These are phyloP conservation scores for Fonsecaea monophora DNA, from an alignment of 2,329 filamentous ascomycete species.

Conservation along the genomic window DNA sequence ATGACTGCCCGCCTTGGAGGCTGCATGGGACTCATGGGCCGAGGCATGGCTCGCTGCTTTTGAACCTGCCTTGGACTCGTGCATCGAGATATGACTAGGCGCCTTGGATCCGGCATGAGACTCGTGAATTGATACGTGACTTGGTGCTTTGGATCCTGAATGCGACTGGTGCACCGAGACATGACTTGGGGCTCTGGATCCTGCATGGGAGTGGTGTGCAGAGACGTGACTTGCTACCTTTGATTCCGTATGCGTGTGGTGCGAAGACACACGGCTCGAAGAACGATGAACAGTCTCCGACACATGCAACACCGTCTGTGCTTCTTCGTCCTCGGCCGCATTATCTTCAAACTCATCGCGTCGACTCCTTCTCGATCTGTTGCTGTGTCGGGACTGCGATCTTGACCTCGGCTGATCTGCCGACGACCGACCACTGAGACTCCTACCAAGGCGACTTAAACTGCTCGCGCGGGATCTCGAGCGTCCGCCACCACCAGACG, in stretches of 20 bases:
- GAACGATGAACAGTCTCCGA: constrained; percentile 11
- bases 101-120: not conserved
- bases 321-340: constrained; percentile 22
- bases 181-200: not conserved
- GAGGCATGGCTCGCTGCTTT: constrained; percentile 4
- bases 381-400: constrained; percentile 25
- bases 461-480: constrained; percentile 24
- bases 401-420: constrained; percentile 13
- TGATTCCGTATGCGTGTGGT: constrained; percentile 5
- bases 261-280: constrained; percentile 4
- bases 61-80: constrained; percentile 11
- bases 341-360: constrained; percentile 29
- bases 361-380: constrained; percentile 23
- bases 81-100: not conserved
- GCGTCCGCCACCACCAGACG: constrained; percentile 2
- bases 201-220: not conserved
- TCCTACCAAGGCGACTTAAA: constrained; percentile 15
- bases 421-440: constrained; percentile 12
- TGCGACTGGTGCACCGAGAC: constrained; percentile 5
- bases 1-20: constrained; percentile 15
- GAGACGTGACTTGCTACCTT: constrained; percentile 11
- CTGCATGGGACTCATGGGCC: constrained; percentile 11
- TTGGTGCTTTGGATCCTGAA: constrained; percentile 14
- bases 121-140: not conserved
- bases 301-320: constrained; percentile 26